Evolutionary conservation across 2,329 filamentous ascomycete species (phyloP), one percentile per base, ranked within the genome.

Genomic region (Orbilia ellipsospora): DNA sequence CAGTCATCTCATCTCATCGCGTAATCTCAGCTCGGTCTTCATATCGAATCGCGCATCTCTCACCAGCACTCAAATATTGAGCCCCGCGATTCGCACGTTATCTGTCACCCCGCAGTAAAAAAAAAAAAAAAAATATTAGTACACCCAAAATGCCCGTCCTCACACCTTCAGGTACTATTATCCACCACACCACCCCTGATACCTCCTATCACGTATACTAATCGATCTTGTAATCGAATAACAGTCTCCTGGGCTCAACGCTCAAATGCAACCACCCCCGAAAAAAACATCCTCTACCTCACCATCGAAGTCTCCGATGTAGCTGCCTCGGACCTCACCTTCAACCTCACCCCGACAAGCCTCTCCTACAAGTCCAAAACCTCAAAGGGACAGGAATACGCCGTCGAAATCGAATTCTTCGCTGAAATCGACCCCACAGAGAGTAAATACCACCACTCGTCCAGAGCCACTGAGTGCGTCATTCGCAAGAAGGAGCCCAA

Each of bases 241-340:
- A 73, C 81, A 98, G 95, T 99, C 80, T 91, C 93, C 84, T 99
- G 95, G 95, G 94, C 95, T 79, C 95, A 99, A 87, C 94, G 95
- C 87, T 98, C 94, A 55, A 95, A 90, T 81, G 86, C 84, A 80
- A 86, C 86, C 79, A 94, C 97, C 66, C 83, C 91, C 68, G 87
- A 90, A 83, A 96, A 94, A 87, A 99, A 99, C 88, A 92, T 93
- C 85, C 86, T 99, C 87, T 96, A 93, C 86, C 88, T 99, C 79
- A 96, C 92, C 82, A 92, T 99, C 85, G 88, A 89, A 80, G 93
- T 94, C 60, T 88, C 94, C 80, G 95, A 99, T 83, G 91, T 97
- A 52, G 85, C 91, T 80, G 86, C 89, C 80, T 86, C 88, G 55
- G 89, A 90, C 81, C 85, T 96, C 79, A 91, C 93, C 86, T 89